These are phyloP conservation scores for Bryum argenteum DNA, from an alignment of 225 moss, liverwort and hornwort genomes.

Conservation along the genomic window DNA sequence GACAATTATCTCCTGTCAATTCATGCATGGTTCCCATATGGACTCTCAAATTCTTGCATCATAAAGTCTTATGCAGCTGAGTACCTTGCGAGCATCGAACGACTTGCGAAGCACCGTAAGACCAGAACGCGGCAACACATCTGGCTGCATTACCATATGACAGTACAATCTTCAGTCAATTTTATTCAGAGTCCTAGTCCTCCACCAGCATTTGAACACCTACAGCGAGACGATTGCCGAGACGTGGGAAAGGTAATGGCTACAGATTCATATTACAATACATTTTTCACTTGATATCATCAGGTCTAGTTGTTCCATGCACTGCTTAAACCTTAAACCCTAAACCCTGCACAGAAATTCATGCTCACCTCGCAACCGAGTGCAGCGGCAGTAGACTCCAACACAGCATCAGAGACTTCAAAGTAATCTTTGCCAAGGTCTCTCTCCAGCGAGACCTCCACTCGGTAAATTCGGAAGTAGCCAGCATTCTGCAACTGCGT, in stretches of 20 bases:
- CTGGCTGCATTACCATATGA: constrained; percentile 50
- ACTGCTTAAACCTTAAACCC: constrained; percentile 26
- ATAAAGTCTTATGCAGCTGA: background rate
- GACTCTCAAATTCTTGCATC: background rate
- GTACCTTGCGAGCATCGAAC: constrained; percentile 94
- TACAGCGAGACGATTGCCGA: no score
- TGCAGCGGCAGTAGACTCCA: constrained; percentile 65
- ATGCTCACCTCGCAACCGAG: constrained; percentile 58
- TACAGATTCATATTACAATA: no score
- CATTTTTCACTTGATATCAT: background rate
- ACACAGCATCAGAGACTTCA: constrained; percentile 65
- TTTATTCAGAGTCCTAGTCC: background rate
- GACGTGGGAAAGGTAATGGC: no score
- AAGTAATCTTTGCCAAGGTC: constrained; percentile 82
- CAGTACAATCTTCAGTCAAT: background rate
- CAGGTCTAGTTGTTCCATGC: background rate
- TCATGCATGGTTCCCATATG: background rate
- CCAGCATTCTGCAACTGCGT: constrained; percentile 47
- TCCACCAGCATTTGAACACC: no score
- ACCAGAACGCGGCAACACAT: constrained; percentile 58
- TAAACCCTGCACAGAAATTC: constrained; percentile 20
- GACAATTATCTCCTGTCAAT: background rate
- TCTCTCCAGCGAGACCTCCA: constrained; percentile 71
- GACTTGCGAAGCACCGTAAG: constrained; percentile 85
- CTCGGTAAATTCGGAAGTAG: constrained; percentile 68